phyloP scores from a whole-genome alignment of 305 asterid species.

The Fraxinus angustifolia region DNA sequence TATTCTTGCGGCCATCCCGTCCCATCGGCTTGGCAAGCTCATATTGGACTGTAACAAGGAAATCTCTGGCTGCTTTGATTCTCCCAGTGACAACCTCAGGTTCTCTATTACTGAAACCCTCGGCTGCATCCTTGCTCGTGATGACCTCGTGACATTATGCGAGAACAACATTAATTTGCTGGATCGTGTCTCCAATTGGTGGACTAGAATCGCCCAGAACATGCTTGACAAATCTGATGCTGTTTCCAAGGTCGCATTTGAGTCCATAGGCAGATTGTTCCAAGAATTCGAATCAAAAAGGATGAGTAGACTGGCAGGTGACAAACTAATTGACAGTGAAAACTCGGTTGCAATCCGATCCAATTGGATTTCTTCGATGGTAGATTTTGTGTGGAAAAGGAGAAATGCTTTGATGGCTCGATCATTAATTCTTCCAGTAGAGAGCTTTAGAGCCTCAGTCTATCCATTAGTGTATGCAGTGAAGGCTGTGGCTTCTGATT shows the following conservation, averaged over 20 bases:
- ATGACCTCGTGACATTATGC: slow-evolving; percentile 73
- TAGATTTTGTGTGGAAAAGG: slow-evolving; percentile 70
- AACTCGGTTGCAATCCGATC: slow-evolving; percentile 80
- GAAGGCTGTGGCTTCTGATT: slow-evolving; percentile 77
- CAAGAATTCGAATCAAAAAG: slow-evolving; percentile 86
- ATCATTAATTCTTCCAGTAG: slow-evolving; percentile 67
- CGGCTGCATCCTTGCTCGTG: slow-evolving; percentile 82
- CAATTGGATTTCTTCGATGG: slow-evolving; percentile 76
- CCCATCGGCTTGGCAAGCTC: slow-evolving; percentile 72
- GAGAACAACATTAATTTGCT: slow-evolving; percentile 73
- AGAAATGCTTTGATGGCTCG: slow-evolving; percentile 66
- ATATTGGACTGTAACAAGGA: slow-evolving; percentile 71
- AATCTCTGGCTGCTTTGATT: slow-evolving; percentile 72
- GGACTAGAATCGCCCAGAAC: slow-evolving; percentile 68
- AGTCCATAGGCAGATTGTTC: slow-evolving; percentile 69
- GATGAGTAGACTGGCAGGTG: slow-evolving; percentile 88
- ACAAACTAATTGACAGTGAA: slow-evolving; percentile 78
- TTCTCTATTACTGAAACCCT: slow-evolving; percentile 78
- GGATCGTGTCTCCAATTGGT: slow-evolving; percentile 82
- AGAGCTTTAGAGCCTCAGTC: slow-evolving; percentile 69
- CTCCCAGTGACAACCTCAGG: slow-evolving; percentile 64
- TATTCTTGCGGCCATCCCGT: slow-evolving; percentile 79
- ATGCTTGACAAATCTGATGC: slow-evolving; percentile 74
- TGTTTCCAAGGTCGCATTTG: slow-evolving; percentile 77
- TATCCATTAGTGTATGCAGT: slow-evolving; percentile 74